Conservation (phyloP, 2,329 filamentous ascomycete species). For the Aureobasidium sp. region DNA sequence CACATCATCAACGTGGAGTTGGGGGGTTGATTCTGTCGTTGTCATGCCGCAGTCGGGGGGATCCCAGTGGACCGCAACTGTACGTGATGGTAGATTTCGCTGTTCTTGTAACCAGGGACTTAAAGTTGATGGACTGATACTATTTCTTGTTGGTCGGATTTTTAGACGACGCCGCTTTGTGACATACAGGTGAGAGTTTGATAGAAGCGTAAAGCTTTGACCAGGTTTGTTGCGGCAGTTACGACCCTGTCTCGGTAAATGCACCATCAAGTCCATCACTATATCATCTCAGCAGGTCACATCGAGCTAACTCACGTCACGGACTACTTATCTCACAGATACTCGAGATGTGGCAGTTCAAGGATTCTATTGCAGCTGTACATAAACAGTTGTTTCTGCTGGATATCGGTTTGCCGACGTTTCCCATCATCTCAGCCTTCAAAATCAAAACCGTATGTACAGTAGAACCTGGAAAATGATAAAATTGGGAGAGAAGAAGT, state of each 20-base stretch:
- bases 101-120: neutral
- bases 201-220: neutral
- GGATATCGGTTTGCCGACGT: too few relatives aligned
- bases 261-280: too few relatives aligned
- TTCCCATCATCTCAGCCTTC: too few relatives aligned
- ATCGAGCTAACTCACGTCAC: too few relatives aligned
- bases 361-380: too few relatives aligned
- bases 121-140: neutral
- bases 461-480: too few relatives aligned
- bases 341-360: too few relatives aligned
- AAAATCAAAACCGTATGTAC: too few relatives aligned
- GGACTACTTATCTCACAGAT: too few relatives aligned
- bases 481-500: too few relatives aligned
- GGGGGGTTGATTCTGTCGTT: neutral
- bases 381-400: too few relatives aligned
- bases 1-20: conserved; percentile 29
- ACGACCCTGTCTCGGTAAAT: neutral
- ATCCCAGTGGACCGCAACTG: neutral
- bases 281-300: neutral
- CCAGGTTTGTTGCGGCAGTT: neutral
- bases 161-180: neutral
- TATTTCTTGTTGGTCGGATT: neutral
- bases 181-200: neutral
- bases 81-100: neutral
- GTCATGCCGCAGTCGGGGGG: neutral